Evolutionary conservation across 257 asterid species (phyloP).

Genomic region (Thymus quinquecostatus): DNA sequence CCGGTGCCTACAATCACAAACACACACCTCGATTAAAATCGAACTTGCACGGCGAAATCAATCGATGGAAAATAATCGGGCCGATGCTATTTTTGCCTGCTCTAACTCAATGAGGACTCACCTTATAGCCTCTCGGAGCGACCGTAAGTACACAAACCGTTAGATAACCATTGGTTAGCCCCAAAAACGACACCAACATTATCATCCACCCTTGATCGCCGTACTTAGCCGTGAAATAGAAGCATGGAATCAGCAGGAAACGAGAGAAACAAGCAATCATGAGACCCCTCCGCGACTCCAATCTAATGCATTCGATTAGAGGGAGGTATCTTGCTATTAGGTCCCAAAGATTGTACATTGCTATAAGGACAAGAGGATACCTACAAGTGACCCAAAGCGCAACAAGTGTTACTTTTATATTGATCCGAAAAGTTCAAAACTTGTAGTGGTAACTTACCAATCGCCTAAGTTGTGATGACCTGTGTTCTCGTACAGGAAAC

Average conservation of each 20-base stretch:
- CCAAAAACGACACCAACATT: conserved; percentile 63
- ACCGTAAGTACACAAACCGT: conserved; percentile 72
- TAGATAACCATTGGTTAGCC: conserved; percentile 81
- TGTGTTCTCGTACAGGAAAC: conserved; percentile 86
- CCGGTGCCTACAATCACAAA: conserved; percentile 71
- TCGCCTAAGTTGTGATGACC: conserved; percentile 74
- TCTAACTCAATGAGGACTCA: conserved; percentile 13
- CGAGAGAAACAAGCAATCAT: conserved; percentile 54
- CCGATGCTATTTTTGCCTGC: too few relatives aligned
- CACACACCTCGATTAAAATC: background rate
- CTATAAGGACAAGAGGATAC: conserved; percentile 77
- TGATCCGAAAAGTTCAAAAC: background rate
- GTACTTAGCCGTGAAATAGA: conserved; percentile 90
- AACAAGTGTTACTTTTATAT: background rate
- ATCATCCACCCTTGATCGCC: conserved; percentile 94
- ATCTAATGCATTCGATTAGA: conserved; percentile 44
- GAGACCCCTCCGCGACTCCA: conserved; percentile 71
- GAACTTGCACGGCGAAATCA: background rate
- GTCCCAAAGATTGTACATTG: conserved; percentile 78
- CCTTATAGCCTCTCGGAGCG: conserved; percentile 91
- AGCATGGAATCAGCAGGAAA: conserved; percentile 71
- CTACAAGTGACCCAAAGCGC: conserved; percentile 30
- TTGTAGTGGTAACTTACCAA: conserved; percentile 50
- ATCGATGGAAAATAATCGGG: too few relatives aligned
- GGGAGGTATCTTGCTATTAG: conserved; percentile 71